Evolutionary conservation across 2,329 filamentous ascomycete genomes (phyloP).

Genomic region (Penicillium verrucosum): DNA sequence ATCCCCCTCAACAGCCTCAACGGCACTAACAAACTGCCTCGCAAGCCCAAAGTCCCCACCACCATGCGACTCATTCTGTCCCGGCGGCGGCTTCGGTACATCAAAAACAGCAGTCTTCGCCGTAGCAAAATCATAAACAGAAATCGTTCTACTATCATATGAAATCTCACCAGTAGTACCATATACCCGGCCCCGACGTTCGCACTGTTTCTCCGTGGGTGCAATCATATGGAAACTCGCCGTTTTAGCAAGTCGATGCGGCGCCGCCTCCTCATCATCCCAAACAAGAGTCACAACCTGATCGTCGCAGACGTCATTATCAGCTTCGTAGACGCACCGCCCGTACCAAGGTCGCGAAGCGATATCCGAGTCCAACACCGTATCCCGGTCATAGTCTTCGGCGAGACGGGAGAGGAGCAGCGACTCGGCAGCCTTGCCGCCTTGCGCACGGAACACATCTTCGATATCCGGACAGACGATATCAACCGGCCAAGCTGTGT

Average conservation of each 20-base stretch:
- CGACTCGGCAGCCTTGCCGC: slow-evolving; percentile 49
- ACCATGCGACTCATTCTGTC: slow-evolving; percentile 60
- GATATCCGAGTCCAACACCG: slow-evolving; percentile 52
- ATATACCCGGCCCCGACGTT: slow-evolving; percentile 81
- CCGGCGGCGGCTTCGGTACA: slow-evolving; percentile 58
- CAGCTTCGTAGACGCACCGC: slow-evolving; percentile 88
- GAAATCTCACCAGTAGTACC: slow-evolving; percentile 81
- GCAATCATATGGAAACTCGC: slow-evolving; percentile 94
- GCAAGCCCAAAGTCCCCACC: slow-evolving; percentile 79
- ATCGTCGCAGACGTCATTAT: slow-evolving; percentile 93
- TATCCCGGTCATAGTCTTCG: slow-evolving; percentile 56
- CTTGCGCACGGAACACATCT: slow-evolving; percentile 56
- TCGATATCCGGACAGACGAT: slow-evolving; percentile 93
- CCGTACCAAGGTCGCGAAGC: slow-evolving; percentile 69
- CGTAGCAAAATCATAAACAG: slow-evolving; percentile 67
- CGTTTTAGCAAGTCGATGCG: slow-evolving; percentile 67
- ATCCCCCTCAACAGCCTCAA: slow-evolving; percentile 72
- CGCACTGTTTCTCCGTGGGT: slow-evolving; percentile 80
- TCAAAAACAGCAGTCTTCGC: slow-evolving; percentile 53
- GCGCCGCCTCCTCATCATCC: slow-evolving; percentile 61
- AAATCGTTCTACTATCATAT: slow-evolving; percentile 77
- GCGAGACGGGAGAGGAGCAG: slow-evolving; percentile 49
- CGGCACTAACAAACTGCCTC: slow-evolving; percentile 76
- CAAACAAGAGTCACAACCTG: slow-evolving; percentile 85
- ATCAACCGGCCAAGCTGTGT: slow-evolving; percentile 75